Conservation (phyloP, 345 rosid genomes). For the Ailanthus altissimus region DNA sequence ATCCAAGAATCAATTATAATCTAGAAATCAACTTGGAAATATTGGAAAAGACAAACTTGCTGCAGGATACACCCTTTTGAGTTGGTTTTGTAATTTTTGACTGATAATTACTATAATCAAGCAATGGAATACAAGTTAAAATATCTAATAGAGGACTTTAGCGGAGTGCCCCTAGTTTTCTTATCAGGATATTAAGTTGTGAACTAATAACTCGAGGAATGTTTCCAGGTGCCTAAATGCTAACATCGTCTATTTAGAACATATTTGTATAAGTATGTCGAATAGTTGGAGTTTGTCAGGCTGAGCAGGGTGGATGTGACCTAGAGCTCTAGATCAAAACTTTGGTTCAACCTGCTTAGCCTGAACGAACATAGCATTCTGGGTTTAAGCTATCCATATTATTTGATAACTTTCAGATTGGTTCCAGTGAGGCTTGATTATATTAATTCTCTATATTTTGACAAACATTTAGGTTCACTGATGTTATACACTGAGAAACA, state of each 20-base stretch:
- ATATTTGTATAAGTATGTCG: background rate
- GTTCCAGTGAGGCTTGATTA: background rate
- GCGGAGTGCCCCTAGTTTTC: background rate
- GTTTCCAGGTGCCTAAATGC: background rate
- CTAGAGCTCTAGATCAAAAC: background rate
- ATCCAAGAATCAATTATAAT: background rate
- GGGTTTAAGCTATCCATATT: background rate
- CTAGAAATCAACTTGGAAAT: background rate
- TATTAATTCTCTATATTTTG: background rate
- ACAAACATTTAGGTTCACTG: background rate
- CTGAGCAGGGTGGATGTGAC: conserved; percentile 2
- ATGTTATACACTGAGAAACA: background rate
- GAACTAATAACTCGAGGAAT: background rate
- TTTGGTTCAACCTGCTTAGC: background rate
- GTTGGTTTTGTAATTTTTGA: background rate
- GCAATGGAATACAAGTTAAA: background rate
- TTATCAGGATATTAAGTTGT: background rate
- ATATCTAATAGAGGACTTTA: background rate
- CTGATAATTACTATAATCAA: background rate
- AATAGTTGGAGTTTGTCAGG: background rate
- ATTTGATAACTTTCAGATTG: background rate
- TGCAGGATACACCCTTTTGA: background rate
- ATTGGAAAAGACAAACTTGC: conserved; percentile 3
- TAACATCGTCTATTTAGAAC: background rate
- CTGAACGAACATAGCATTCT: background rate